Evolutionary conservation across 2,329 filamentous ascomycete genomes (phyloP).

Genomic region (Onygenales sp.): DNA sequence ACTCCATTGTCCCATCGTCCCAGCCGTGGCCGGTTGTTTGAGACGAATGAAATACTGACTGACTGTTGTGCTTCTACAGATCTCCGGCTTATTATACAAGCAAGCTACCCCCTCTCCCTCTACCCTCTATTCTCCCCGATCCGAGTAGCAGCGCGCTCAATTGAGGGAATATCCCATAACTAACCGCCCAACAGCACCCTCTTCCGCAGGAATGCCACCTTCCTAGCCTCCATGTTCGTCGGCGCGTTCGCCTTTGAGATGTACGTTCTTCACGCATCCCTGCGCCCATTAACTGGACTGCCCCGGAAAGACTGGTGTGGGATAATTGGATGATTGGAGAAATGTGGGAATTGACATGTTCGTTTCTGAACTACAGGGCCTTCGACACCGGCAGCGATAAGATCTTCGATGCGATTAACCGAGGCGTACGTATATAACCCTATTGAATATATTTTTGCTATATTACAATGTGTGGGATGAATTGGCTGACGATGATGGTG

Average conservation of each 20-base stretch:
- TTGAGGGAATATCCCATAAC: not conserved
- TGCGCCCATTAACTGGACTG: not conserved
- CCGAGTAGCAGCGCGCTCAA: constrained; percentile 8
- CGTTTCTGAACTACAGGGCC: constrained; percentile 46
- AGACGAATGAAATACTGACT: constrained; percentile 26
- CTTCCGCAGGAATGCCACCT: constrained; percentile 78
- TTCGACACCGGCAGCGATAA: constrained; percentile 76
- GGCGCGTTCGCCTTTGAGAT: constrained; percentile 87
- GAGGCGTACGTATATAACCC: constrained; percentile 59
- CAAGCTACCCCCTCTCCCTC: constrained; percentile 30
- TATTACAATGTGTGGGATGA: not conserved
- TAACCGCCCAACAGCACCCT: constrained; percentile 51
- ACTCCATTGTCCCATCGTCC: not conserved
- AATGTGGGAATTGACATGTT: not conserved
- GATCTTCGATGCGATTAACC: constrained; percentile 86
- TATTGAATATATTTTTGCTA: not conserved
- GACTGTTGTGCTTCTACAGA: constrained; percentile 28
- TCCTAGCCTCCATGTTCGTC: constrained; percentile 78
- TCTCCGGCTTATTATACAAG: constrained; percentile 51
- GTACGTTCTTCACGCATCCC: constrained; percentile 47
- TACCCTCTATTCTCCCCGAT: constrained; percentile 13
- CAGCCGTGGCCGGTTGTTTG: constrained; percentile 14
- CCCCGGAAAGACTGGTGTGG: not conserved
- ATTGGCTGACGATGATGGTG: not conserved
- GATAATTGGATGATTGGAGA: not conserved